A percentile compares a stretch with the other conserved stretches of the same genome.
Conservation (phyloP, 176 grass and related monocot genomes). For the Carex littledalei region DNA sequence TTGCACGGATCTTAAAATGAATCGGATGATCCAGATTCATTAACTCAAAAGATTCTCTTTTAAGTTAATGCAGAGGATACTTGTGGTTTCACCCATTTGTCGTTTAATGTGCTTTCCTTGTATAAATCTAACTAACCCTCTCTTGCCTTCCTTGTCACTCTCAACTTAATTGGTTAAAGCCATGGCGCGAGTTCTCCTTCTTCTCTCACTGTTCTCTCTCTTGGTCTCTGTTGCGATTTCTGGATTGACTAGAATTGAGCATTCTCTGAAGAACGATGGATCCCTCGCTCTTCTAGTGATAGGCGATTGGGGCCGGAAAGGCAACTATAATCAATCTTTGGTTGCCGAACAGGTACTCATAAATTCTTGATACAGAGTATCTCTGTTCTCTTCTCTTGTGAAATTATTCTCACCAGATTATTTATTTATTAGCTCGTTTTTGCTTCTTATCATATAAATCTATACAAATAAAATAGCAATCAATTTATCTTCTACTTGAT, state of each 20-base stretch:
- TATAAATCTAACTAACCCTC: not conserved
- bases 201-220: not conserved
- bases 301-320: conserved; percentile 64
- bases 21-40: too few species aligned
- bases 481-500: not conserved
- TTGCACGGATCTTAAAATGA: too few species aligned
- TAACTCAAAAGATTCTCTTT: too few species aligned
- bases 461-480: not conserved
- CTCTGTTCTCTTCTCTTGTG: not conserved
- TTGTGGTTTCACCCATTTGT: not conserved
- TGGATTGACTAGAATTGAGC: conserved; percentile 48
- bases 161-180: not conserved
- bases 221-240: not conserved
- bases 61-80: too few species aligned
- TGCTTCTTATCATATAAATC: not conserved
- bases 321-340: conserved; percentile 63
- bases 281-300: conserved; percentile 48
- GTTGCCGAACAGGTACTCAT: conserved; percentile 47
- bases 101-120: not conserved
- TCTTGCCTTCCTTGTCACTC: not conserved
- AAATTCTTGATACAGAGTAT: not conserved
- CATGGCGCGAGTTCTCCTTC: not conserved
- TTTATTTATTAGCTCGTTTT: not conserved
- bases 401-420: not conserved
- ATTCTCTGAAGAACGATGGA: conserved; percentile 38